Evolutionary conservation across 331 rosid genomes (phyloP).

Genomic region (Pyrus hybrid): DNA sequence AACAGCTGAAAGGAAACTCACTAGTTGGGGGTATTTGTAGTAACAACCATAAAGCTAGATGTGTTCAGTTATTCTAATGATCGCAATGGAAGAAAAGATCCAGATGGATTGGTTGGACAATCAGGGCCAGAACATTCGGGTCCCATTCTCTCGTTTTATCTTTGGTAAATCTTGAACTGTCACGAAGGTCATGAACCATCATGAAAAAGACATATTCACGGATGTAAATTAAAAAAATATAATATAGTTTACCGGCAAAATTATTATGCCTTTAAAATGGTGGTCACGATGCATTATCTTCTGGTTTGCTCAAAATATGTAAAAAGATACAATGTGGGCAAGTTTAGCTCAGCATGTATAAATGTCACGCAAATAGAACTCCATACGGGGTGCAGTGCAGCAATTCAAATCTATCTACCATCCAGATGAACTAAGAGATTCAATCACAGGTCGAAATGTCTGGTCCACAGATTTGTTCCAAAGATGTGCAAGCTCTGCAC

Average conservation of each 20-base stretch:
- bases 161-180: neutral
- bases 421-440: conserved; percentile 72
- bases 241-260: neutral
- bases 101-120: neutral
- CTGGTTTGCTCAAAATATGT: conserved; percentile 17
- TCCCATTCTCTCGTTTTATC: neutral
- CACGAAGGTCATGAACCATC: neutral
- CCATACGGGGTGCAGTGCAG: neutral
- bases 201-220: neutral
- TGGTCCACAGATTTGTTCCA: conserved; percentile 83
- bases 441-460: conserved; percentile 62
- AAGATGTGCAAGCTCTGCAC: conserved; percentile 53
- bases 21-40: neutral
- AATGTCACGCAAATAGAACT: neutral
- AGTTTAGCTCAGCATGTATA: neutral
- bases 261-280: neutral
- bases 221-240: neutral
- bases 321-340: conserved; percentile 3
- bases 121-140: neutral
- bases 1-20: neutral
- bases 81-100: neutral
- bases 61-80: neutral
- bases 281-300: neutral
- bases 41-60: neutral
- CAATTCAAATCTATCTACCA: conserved; percentile 41